phyloP scores from a whole-genome alignment of 169 alveolate genomes.

The Babesia ovis region DNA sequence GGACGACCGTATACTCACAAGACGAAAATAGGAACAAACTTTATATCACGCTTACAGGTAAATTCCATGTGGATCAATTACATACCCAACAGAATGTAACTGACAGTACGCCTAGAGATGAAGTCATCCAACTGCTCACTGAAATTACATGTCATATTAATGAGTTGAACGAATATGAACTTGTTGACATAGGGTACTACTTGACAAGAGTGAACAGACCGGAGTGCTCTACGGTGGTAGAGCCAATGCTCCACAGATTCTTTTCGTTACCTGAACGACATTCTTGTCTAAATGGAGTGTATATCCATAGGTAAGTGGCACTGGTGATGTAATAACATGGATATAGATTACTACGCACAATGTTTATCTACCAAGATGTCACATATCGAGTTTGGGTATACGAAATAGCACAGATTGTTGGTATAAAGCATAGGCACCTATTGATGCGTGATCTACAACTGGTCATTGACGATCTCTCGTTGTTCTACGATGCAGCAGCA shows the following conservation, averaged over 20 bases:
- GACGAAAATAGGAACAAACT: conserved; percentile 36
- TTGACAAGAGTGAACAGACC: conserved; percentile 50
- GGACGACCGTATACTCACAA: conserved; percentile 43
- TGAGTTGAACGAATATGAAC: conserved; percentile 62
- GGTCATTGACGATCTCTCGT: conserved; percentile 75
- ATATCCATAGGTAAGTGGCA: conserved; percentile 45
- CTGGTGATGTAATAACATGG: not conserved
- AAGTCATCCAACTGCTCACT: conserved; percentile 16
- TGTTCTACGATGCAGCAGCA: conserved; percentile 77
- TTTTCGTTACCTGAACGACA: conserved; percentile 65
- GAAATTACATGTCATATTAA: conserved; percentile 46
- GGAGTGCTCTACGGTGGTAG: conserved; percentile 45
- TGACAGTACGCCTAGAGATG: conserved; percentile 20
- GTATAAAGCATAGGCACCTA: conserved; percentile 71
- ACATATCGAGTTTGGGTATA: conserved; percentile 79
- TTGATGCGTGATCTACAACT: conserved; percentile 80
- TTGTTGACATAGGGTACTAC: conserved; percentile 59
- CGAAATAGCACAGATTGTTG: conserved; percentile 72
- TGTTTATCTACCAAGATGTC: conserved; percentile 77
- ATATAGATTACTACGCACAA: conserved; percentile 69
- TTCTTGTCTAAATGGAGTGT: conserved; percentile 66
- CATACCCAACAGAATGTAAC: conserved; percentile 19
- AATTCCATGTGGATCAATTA: not conserved
- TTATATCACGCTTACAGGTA: conserved; percentile 46
- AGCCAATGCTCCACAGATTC: conserved; percentile 62